phyloP scores from a whole-genome alignment of 2,329 filamentous ascomycete genomes.

The Myrmaecium sp. region DNA sequence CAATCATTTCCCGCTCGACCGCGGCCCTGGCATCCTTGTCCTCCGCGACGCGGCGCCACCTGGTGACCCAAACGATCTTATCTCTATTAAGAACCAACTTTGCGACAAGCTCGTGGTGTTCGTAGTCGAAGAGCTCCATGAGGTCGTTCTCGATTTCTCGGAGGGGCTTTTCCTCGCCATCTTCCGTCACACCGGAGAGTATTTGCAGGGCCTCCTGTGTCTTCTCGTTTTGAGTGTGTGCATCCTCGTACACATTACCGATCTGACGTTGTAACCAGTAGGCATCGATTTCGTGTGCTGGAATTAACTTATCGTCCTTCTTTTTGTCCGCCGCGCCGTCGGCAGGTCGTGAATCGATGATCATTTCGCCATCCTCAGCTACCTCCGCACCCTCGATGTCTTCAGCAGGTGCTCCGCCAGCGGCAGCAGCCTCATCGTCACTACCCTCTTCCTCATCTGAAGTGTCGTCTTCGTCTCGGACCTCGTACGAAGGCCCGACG shows the following conservation, averaged over 20 bases:
- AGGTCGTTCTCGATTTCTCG: constrained; percentile 95
- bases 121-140: constrained; percentile 96
- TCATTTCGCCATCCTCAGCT: constrained; percentile 56
- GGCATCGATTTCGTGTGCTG: constrained; percentile 83
- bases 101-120: constrained; percentile 82
- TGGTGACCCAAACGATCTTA: constrained; percentile 90
- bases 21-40: constrained; percentile 53
- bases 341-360: constrained; percentile 54
- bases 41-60: constrained; percentile 66
- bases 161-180: constrained; percentile 67
- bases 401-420: constrained; percentile 16
- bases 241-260: constrained; percentile 72
- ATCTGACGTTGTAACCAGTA: constrained; percentile 96
- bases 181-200: constrained; percentile 57
- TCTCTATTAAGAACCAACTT: constrained; percentile 84
- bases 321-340: constrained; percentile 24
- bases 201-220: constrained; percentile 70
- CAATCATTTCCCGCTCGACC: constrained; percentile 80
- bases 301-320: constrained; percentile 45
- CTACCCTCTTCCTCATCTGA: constrained; percentile 55
- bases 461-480: constrained; percentile 62
- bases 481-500: constrained; percentile 61
- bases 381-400: constrained; percentile 17
- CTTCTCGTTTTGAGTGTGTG: constrained; percentile 86
- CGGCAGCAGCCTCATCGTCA: constrained; percentile 31